Percentiles rank a stretch among this genome's conserved stretches.
phyloP scores from a whole-genome alignment of 177 flowering plant genomes.

The Tripterygium wilfordii region DNA sequence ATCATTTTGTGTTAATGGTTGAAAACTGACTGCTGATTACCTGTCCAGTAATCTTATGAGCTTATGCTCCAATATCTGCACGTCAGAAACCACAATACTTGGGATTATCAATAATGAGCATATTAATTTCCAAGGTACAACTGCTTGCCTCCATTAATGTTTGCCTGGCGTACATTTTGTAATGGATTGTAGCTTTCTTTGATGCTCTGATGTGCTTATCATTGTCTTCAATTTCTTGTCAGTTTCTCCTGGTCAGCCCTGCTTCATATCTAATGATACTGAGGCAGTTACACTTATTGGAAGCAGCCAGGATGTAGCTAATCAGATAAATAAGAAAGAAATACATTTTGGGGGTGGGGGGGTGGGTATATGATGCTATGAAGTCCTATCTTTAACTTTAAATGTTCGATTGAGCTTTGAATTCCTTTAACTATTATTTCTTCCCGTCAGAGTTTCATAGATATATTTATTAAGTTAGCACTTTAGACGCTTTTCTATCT shows the following conservation, averaged over 20 bases:
- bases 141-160: neutral
- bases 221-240: constrained; percentile 17
- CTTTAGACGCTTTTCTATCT: too few relatives aligned
- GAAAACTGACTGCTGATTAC: neutral
- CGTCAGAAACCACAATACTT: constrained; percentile 75
- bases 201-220: constrained; percentile 1
- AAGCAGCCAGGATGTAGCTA: constrained; percentile 68
- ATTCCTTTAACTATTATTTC: too few relatives aligned
- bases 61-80: constrained; percentile 88
- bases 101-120: constrained; percentile 94
- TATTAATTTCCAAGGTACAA: constrained; percentile 79
- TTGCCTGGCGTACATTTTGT: neutral
- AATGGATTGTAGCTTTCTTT: neutral
- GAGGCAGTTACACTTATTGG: constrained; percentile 67
- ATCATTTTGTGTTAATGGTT: neutral
- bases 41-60: constrained; percentile 76
- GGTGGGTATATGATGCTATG: constrained; percentile 51
- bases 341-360: constrained; percentile 99
- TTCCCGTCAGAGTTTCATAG: too few relatives aligned
- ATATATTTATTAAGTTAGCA: too few relatives aligned
- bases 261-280: constrained; percentile 79
- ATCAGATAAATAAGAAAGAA: constrained; percentile 84
- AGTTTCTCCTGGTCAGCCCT: constrained; percentile 92
- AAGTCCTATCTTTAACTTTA: neutral
- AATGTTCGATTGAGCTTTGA: neutral